Percentiles rank a stretch among this genome's conserved stretches.
Conservation (phyloP, 2,329 filamentous ascomycete species). For the Colletotrichum cereale region DNA sequence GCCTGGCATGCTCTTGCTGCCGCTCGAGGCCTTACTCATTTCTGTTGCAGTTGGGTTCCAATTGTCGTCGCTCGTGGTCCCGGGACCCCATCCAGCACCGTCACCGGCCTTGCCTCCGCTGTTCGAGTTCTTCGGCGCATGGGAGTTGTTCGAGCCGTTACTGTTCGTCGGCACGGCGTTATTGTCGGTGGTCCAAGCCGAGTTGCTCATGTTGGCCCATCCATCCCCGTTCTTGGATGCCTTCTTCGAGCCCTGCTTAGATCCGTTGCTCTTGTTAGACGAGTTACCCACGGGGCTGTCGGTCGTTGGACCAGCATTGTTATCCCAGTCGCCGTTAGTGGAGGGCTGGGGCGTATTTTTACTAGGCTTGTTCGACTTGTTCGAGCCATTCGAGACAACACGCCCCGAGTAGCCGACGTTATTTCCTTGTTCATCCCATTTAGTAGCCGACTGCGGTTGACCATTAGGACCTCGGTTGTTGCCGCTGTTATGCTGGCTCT, state of each 20-base stretch:
- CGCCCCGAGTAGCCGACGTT: constrained; percentile 32
- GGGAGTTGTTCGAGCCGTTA: constrained; percentile 25
- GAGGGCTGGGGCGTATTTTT: constrained; percentile 12
- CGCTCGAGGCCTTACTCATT: constrained; percentile 31
- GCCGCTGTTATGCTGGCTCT: constrained; percentile 11
- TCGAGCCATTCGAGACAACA: constrained; percentile 17
- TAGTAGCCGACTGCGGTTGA: neutral
- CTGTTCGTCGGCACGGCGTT: constrained; percentile 31
- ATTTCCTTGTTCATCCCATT: constrained; percentile 34
- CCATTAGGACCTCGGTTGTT: constrained; percentile 24
- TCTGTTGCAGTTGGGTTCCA: constrained; percentile 28
- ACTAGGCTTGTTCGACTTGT: constrained; percentile 14
- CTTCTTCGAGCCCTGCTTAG: constrained; percentile 20
- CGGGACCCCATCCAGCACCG: constrained; percentile 34
- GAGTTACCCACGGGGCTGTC: constrained; percentile 22
- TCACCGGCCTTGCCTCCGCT: constrained; percentile 20
- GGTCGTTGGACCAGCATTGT: constrained; percentile 38
- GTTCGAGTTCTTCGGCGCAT: constrained; percentile 19
- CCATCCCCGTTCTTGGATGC: constrained; percentile 15
- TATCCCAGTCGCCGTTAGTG: constrained; percentile 36
- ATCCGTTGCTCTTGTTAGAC: constrained; percentile 30
- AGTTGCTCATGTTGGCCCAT: constrained; percentile 20
- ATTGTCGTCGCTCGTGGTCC: constrained; percentile 19
- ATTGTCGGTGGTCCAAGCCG: constrained; percentile 25
- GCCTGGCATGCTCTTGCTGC: constrained; percentile 41